Evolutionary conservation across 23 red algal species (phyloP), one percentile per base, ranked within the genome.

Genomic region (Pyropia haitanensis): DNA sequence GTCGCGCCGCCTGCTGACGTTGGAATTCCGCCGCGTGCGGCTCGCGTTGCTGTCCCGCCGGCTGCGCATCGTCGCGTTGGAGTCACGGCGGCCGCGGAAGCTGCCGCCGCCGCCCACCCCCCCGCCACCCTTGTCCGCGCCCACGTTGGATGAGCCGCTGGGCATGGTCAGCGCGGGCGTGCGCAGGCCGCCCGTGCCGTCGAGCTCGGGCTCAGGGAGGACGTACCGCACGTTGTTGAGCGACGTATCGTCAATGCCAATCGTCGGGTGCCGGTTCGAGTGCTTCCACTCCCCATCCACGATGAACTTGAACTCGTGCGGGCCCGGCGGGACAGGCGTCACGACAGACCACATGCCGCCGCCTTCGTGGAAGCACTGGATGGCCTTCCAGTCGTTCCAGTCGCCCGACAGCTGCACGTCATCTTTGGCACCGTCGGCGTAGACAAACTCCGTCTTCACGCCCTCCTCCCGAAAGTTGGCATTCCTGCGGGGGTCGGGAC

Each of bases 281-380:
- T 95, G 88, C 58, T 87, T 85, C 88, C 88, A 95, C 65, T 95
- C 88, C 27, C 88, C 88, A 51, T 95, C 88, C 14, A 95, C 88
- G 28, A 95, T 95, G 39, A 95, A 95, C 56, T 95, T 95, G 33
- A 95, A 95, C 55, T 95, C 88, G 63, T 95, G 88, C 1, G 88
- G 76, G 53, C 88, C 88, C 2, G 79, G 78, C 28, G 88, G 88
- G 6, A 95, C 88, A 13, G 71, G 88, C 58, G 88, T 95, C 27
- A 95, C 88, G 5, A 95, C 88, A 18, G 88, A 95, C 88, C 88
- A 95, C 3, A 83, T 85, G 49, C 88, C 88, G 30, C 79, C 88
- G 44, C 88, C 88, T 65, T 95, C 88, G 63, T 95, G 88, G 56
- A 87, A 95, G 78, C 85, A 85, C 49, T 95, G 88, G 61, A 95